Conservation (phyloP, 192 early-diverging fungal species). For the Dimargaris xerosporica region DNA sequence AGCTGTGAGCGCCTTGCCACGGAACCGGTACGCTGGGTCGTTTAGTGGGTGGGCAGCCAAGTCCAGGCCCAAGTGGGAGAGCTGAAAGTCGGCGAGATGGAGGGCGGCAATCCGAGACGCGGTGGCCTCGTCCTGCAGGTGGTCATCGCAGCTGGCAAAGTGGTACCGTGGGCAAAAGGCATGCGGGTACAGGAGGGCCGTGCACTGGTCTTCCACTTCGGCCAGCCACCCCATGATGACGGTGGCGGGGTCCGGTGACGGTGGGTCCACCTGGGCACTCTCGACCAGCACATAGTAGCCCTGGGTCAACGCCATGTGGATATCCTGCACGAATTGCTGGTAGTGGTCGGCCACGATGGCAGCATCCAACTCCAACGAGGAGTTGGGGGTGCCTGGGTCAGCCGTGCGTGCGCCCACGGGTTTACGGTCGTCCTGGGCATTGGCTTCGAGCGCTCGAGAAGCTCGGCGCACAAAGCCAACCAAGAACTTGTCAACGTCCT, state of each 20-base stretch:
- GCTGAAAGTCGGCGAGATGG: constrained; percentile 38
- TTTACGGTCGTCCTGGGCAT: background rate
- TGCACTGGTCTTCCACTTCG: constrained; percentile 20
- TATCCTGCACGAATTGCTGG: background rate
- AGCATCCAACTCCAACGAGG: constrained; percentile 3
- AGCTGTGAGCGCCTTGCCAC: background rate
- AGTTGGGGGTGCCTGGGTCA: background rate
- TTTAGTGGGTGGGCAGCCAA: background rate
- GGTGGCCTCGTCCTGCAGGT: constrained; percentile 39
- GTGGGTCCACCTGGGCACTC: background rate
- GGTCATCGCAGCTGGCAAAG: constrained; percentile 29
- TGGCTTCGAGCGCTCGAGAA: background rate
- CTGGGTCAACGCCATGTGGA: constrained; percentile 11
- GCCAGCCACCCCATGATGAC: constrained; percentile 3
- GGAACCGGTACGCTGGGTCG: background rate
- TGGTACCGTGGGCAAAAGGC: constrained; percentile 19
- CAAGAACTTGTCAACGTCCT: constrained; percentile 5
- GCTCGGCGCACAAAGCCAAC: constrained; percentile 3
- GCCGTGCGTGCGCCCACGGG: background rate
- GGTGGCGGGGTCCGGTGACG: background rate
- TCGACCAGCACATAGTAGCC: background rate
- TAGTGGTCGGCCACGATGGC: constrained; percentile 7
- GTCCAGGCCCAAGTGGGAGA: constrained; percentile 41
- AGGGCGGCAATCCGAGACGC: constrained; percentile 51
- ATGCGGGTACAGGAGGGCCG: constrained; percentile 18